Evolutionary conservation across 768 basidiomycete genomes (phyloP), one percentile per base, ranked within the genome.

Genomic region (Mycena galericulata): DNA sequence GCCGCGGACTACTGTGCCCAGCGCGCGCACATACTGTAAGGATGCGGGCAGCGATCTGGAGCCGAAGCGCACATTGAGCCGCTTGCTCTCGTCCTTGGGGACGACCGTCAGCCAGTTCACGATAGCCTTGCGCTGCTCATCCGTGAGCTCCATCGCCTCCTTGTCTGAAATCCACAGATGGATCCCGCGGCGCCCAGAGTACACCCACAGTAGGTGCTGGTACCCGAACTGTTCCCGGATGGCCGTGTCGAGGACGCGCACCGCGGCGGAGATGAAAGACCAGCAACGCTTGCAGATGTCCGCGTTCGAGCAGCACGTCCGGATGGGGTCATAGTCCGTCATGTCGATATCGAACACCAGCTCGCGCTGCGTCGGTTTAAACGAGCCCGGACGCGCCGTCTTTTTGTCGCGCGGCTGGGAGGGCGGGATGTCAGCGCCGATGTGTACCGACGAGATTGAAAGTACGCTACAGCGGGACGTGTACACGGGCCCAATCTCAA

Each of bases 311-410:
- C 98, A 99, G 80, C 98, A 99, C 1, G 96, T 98, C 53, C 98
- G 91, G 74, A 99, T 88, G 49, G 90, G 85, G 77, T 99, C 97
- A 81, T 99, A 99, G 81, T 99, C 98, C 18, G 98, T 97, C 98
- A 99, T 98, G 80, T 99, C 98, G 77, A 99, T 98, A 89, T 99
- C 98, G 77, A 99, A 98, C 0, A 99, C 97, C 46, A 99, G 91
- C 78, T 99, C 98, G 65, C 98, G 92, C 70, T 89, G 87, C 36
- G 88, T 77, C 0, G 98, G 96, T 47, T 86, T 83, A 72, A 98
- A 90, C n/a, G 90, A 82, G 14, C 89, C 89, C 12, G 82, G 73
- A 8, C 84, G 81, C 18, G 95, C 84, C 0, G 93, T 91, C 75
- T 97, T 97, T 77, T 89, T 92, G 83, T 98, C 97, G 74, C 89